A percentile compares a stretch with the other conserved stretches of the same genome.
These are phyloP conservation scores for Hypoxylon rubiginosum DNA, from an alignment of 2,329 filamentous ascomycete species.

Conservation along the genomic window DNA sequence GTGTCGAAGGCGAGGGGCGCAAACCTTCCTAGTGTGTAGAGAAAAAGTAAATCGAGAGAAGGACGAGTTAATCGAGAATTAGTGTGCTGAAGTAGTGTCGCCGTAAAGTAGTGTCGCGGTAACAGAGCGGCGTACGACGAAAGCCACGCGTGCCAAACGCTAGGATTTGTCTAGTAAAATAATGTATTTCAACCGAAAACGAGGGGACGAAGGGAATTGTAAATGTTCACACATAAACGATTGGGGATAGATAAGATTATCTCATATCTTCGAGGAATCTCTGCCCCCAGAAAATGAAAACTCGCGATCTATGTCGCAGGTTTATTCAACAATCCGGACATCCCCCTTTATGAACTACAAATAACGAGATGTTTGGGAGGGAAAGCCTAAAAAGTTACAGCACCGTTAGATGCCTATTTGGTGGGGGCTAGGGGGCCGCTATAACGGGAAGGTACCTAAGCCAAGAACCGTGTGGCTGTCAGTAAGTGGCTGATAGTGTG, in stretches of 20 bases:
- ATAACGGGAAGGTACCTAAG: not conserved
- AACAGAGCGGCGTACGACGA: conserved; percentile 15
- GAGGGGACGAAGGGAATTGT: conserved; percentile 30
- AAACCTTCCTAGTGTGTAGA: conserved; percentile 18
- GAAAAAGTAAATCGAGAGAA: conserved; percentile 17
- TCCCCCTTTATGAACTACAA: conserved; percentile 26
- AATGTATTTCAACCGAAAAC: conserved; percentile 11
- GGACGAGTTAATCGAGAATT: conserved; percentile 7
- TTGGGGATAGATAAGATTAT: conserved; percentile 22
- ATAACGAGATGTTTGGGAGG: conserved; percentile 8
- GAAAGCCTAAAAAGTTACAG: conserved; percentile 17
- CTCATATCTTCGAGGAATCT: conserved; percentile 25
- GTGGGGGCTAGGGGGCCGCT: conserved; percentile 7
- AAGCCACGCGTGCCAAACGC: conserved; percentile 22
- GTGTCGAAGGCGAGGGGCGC: conserved; percentile 12
- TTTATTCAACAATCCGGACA: conserved; percentile 25
- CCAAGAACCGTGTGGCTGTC: conserved; percentile 23
- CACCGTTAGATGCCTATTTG: not conserved
- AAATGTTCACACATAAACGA: conserved; percentile 22
- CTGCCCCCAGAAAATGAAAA: not conserved
- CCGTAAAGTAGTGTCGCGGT: not conserved
- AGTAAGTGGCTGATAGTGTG: not conserved
- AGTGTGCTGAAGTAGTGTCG: not conserved
- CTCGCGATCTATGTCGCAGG: conserved; percentile 19
- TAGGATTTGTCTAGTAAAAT: not conserved